These are phyloP conservation scores for Thuidium tamariscinum DNA, from an alignment of 225 moss, liverwort and hornwort genomes.

Conservation along the genomic window DNA sequence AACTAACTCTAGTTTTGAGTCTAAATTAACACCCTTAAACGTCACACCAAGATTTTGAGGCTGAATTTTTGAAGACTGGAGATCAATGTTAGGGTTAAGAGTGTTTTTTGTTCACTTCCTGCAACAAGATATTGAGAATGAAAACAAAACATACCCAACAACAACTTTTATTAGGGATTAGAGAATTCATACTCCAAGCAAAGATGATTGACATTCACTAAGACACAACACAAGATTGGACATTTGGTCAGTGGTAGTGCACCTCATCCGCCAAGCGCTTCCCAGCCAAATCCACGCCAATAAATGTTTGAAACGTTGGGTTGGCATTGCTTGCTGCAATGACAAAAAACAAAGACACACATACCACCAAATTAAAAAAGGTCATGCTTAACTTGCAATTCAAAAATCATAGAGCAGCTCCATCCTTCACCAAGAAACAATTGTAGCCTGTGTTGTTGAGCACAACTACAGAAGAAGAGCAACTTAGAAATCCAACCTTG, in stretches of 20 bases:
- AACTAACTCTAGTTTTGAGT: too few relatives aligned
- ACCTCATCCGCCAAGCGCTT: slow-evolving; percentile 96
- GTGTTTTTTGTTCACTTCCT: not conserved
- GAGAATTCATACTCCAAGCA: not conserved
- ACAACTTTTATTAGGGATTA: not conserved
- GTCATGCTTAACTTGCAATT: not conserved
- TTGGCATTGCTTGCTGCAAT: slow-evolving; percentile 75
- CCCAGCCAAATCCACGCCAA: slow-evolving; percentile 82
- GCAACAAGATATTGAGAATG: not conserved
- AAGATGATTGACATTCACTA: not conserved
- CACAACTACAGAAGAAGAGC: not conserved
- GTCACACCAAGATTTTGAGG: not conserved
- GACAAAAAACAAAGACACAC: not conserved
- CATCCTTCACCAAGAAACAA: not conserved
- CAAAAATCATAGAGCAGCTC: not conserved
- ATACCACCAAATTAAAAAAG: not conserved
- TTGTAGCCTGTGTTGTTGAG: not conserved
- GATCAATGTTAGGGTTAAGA: too few relatives aligned
- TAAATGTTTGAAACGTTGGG: slow-evolving; percentile 65
- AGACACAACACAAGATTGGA: not conserved
- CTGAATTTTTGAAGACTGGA: not conserved
- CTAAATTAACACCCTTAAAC: not conserved
- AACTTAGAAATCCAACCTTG: not conserved
- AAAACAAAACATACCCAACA: not conserved
- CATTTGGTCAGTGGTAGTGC: not conserved